Percentiles rank a stretch among this genome's conserved stretches.
These are phyloP conservation scores for Balakata baccata DNA, from an alignment of 345 rosid species.

Conservation along the genomic window DNA sequence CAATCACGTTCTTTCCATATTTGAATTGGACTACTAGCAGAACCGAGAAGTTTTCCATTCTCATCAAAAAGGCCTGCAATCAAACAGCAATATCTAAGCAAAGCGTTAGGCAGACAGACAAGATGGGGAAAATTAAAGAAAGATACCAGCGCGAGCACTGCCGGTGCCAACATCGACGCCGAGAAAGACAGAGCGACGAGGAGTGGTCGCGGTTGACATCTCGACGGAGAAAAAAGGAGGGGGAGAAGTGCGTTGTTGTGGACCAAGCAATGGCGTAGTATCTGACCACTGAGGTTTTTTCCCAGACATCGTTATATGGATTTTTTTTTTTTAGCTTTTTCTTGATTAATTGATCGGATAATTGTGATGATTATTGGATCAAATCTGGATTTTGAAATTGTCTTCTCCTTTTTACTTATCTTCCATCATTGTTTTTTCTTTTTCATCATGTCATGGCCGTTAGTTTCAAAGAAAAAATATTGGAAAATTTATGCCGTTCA, in stretches of 20 bases:
- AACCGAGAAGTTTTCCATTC: conserved; percentile 75
- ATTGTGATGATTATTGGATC: not conserved
- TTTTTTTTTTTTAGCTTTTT: not conserved
- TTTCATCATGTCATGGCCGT: no score
- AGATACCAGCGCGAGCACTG: conserved; percentile 89
- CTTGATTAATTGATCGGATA: not conserved
- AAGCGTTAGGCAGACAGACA: no score
- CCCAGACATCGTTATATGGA: conserved; percentile 10
- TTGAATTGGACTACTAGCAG: conserved; percentile 86
- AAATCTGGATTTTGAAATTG: not conserved
- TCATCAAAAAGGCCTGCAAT: conserved; percentile 76
- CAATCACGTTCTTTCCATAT: conserved; percentile 90
- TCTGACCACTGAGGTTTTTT: conserved; percentile 9
- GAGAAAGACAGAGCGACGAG: conserved; percentile 59
- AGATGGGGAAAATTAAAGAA: not conserved
- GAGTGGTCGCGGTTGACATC: conserved; percentile 27
- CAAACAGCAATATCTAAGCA: conserved; percentile 3
- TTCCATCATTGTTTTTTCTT: no score
- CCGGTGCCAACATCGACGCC: conserved; percentile 98
- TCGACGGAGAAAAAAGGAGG: conserved; percentile 17
- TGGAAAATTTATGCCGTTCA: no score
- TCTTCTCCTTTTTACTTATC: not conserved
- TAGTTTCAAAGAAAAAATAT: no score
- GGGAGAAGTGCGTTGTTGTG: not conserved
- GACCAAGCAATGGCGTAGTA: conserved; percentile 2